Conservation (phyloP, 768 basidiomycete genomes). For the Calocera cornea region DNA sequence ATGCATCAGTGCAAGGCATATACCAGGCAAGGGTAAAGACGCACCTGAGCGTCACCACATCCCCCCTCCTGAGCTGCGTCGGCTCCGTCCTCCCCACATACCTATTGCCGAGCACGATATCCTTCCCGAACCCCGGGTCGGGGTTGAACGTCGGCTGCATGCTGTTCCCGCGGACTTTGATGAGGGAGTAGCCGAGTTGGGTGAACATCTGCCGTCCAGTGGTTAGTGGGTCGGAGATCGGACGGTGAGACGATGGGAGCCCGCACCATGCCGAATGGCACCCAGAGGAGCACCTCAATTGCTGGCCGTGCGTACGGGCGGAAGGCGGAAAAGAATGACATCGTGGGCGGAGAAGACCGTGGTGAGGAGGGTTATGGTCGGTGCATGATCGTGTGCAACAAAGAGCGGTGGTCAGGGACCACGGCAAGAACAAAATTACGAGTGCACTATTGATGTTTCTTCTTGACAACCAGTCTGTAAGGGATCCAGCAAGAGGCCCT, state of each 20-base stretch:
- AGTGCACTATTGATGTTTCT: background rate
- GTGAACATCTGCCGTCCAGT: background rate
- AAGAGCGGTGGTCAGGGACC: background rate
- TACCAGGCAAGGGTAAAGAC: slow-evolving; percentile 5
- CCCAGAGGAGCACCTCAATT: background rate
- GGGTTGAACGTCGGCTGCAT: slow-evolving; percentile 27
- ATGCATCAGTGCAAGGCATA: too few relatives aligned
- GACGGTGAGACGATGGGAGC: background rate
- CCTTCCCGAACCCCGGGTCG: slow-evolving; percentile 20
- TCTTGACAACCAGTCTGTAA: background rate
- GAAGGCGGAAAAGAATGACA: background rate
- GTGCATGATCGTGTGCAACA: background rate
- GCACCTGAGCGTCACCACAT: slow-evolving; percentile 24
- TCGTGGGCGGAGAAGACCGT: background rate
- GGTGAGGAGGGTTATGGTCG: background rate
- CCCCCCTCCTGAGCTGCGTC: slow-evolving; percentile 19
- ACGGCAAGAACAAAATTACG: too few relatives aligned
- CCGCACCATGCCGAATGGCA: background rate
- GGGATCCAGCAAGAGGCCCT: too few relatives aligned
- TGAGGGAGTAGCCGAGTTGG: background rate
- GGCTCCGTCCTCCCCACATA: slow-evolving; percentile 19
- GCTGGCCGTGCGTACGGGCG: background rate
- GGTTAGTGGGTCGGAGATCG: too few relatives aligned
- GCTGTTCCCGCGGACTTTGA: background rate
- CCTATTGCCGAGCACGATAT: slow-evolving; percentile 25